Conservation (phyloP, 2,329 filamentous ascomycete species). For the Sporothrix mexicana region DNA sequence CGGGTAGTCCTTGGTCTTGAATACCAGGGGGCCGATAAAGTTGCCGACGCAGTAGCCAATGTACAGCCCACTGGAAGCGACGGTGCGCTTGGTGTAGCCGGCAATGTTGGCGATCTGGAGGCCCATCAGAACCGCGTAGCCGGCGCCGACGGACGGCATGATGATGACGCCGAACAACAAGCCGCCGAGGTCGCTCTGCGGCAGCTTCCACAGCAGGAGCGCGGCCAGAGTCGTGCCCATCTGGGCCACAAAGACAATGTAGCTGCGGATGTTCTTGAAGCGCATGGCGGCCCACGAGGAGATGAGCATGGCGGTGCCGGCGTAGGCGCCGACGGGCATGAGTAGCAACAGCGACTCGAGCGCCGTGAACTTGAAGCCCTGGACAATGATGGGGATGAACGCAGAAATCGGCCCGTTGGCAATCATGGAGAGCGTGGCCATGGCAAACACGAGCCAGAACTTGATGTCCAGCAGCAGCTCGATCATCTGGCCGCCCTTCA, state of each 20-base stretch:
- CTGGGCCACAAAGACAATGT: constrained; percentile 49
- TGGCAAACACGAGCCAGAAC: constrained; percentile 50
- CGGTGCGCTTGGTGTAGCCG: constrained; percentile 57
- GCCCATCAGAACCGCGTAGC: constrained; percentile 56
- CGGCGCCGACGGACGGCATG: constrained; percentile 51
- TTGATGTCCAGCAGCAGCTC: constrained; percentile 47
- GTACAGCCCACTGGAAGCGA: constrained; percentile 56
- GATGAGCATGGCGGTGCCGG: constrained; percentile 48
- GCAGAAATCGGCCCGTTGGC: constrained; percentile 54
- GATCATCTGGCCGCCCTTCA: constrained; percentile 51
- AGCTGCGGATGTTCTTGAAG: constrained; percentile 36
- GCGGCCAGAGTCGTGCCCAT: constrained; percentile 50
- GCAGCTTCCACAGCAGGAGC: constrained; percentile 53
- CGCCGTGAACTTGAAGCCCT: constrained; percentile 51
- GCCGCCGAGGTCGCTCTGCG: constrained; percentile 49
- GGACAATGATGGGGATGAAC: constrained; percentile 54
- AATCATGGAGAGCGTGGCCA: constrained; percentile 50
- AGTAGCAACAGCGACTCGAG: constrained; percentile 52
- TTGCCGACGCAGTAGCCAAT: constrained; percentile 55
- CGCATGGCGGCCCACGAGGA: constrained; percentile 48
- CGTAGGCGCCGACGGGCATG: constrained; percentile 49
- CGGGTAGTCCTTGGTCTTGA: constrained; percentile 45
- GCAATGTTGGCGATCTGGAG: constrained; percentile 56
- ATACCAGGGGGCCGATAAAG: constrained; percentile 51
- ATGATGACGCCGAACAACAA: constrained; percentile 57